Conservation (phyloP, 1,139 yeast genomes). For the Magnusiomyces suaveolens region DNA sequence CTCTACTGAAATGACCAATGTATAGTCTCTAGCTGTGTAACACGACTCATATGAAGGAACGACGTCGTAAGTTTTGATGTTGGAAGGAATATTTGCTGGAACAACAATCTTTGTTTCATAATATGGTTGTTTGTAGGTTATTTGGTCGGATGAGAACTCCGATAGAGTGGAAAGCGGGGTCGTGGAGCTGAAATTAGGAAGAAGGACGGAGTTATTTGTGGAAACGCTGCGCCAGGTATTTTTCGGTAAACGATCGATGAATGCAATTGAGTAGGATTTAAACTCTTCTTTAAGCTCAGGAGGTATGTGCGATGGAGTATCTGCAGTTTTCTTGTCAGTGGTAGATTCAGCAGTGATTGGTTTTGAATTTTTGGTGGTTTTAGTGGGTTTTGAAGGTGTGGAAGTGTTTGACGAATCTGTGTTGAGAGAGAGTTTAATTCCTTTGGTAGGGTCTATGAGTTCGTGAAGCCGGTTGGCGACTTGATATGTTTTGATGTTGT, state of each 20-base stretch:
- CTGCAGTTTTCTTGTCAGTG: not conserved
- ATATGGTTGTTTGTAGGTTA: not conserved
- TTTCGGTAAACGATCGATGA: not conserved
- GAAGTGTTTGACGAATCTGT: not conserved
- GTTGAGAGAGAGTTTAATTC: not conserved
- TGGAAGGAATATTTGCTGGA: not conserved
- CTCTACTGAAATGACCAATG: not conserved
- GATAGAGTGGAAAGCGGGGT: not conserved
- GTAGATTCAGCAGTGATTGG: not conserved
- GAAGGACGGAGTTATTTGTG: not conserved
- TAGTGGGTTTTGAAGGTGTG: not conserved
- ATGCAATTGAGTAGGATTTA: not conserved
- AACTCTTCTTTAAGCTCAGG: not conserved
- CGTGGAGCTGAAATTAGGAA: not conserved
- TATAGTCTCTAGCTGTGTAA: not conserved
- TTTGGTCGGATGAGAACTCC: not conserved
- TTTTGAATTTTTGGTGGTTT: too few relatives aligned
- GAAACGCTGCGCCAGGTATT: not conserved
- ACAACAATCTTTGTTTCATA: not conserved
- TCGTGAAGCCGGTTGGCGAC: not conserved
- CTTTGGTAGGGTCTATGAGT: not conserved
- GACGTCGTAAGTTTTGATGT: not conserved
- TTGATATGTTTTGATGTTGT: not conserved
- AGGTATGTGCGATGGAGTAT: not conserved
- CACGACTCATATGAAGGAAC: slow-evolving; percentile 1